phyloP scores from a whole-genome alignment of 768 basidiomycete species.

The Gyrodon lividus region DNA sequence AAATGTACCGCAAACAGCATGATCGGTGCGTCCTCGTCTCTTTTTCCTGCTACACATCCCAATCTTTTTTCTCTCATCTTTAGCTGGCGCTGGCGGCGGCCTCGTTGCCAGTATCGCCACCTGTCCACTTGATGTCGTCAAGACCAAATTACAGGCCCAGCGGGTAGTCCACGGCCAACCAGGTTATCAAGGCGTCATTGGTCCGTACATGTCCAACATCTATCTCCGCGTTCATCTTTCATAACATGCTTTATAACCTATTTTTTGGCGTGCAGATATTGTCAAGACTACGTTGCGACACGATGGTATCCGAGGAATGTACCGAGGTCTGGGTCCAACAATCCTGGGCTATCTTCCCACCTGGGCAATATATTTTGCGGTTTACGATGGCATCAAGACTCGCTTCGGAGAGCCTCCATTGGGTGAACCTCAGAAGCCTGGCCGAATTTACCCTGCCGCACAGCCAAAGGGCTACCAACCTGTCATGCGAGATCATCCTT shows the following conservation, averaged over 20 bases:
- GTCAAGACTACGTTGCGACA: slow-evolving; percentile 53
- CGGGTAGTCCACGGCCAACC: slow-evolving; percentile 62
- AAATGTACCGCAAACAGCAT: slow-evolving; percentile 79
- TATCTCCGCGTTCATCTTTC: slow-evolving; percentile 11
- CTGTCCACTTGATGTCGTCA: slow-evolving; percentile 96
- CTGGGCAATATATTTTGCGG: slow-evolving; percentile 98
- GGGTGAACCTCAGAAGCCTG: slow-evolving; percentile 33
- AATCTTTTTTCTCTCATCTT: background rate
- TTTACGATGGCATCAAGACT: slow-evolving; percentile 94
- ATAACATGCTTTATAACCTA: slow-evolving; percentile 14
- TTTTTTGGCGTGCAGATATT: slow-evolving; percentile 41
- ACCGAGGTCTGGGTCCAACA: slow-evolving; percentile 96
- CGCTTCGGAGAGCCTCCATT: slow-evolving; percentile 68
- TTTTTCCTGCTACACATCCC: slow-evolving; percentile 1
- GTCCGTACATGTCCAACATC: slow-evolving; percentile 41
- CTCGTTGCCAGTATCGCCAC: slow-evolving; percentile 90
- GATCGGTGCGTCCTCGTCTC: slow-evolving; percentile 56
- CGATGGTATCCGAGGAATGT: slow-evolving; percentile 85
- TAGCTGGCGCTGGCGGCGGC: slow-evolving; percentile 95
- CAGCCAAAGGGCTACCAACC: slow-evolving; percentile 87
- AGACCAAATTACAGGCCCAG: slow-evolving; percentile 98
- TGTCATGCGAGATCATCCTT: slow-evolving; percentile 74
- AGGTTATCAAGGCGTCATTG: slow-evolving; percentile 75
- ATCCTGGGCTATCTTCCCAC: slow-evolving; percentile 96
- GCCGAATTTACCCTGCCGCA: slow-evolving; percentile 74